phyloP scores from a whole-genome alignment of 352 stramenopile species.

The Poterioochromonas sp. region DNA sequence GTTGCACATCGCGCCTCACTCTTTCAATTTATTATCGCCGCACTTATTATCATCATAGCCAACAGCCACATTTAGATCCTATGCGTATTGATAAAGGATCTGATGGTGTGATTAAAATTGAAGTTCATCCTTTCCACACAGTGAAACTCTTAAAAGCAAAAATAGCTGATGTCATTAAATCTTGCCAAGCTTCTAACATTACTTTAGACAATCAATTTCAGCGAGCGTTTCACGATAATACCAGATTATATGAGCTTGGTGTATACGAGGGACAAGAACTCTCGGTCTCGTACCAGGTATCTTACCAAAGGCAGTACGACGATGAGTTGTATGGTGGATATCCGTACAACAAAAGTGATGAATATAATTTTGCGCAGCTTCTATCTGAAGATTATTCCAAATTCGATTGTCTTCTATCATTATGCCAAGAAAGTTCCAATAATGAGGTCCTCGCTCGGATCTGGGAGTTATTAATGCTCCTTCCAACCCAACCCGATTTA shows the following conservation, averaged over 20 bases:
- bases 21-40: not conserved
- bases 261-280: not conserved
- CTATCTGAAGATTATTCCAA: not conserved
- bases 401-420: not conserved
- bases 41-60: not conserved
- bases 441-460: not conserved
- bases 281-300: not conserved
- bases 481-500: slow-evolving; percentile 12
- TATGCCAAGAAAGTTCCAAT: not conserved
- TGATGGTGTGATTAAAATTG: slow-evolving; percentile 4
- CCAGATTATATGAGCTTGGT: not conserved
- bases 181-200: not conserved
- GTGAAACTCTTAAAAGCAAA: not conserved
- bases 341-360: not conserved
- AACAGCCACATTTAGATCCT: not conserved
- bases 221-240: not conserved
- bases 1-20: not conserved
- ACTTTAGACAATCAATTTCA: not conserved
- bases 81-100: not conserved
- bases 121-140: slow-evolving; percentile 21
- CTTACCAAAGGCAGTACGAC: not conserved
- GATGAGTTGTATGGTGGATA: not conserved
- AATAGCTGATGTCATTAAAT: not conserved
- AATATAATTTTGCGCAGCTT: not conserved
- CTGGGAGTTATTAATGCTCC: not conserved